Evolutionary conservation across 352 stramenopile genomes (phyloP).

Genomic region (Phytophthora cactorum): DNA sequence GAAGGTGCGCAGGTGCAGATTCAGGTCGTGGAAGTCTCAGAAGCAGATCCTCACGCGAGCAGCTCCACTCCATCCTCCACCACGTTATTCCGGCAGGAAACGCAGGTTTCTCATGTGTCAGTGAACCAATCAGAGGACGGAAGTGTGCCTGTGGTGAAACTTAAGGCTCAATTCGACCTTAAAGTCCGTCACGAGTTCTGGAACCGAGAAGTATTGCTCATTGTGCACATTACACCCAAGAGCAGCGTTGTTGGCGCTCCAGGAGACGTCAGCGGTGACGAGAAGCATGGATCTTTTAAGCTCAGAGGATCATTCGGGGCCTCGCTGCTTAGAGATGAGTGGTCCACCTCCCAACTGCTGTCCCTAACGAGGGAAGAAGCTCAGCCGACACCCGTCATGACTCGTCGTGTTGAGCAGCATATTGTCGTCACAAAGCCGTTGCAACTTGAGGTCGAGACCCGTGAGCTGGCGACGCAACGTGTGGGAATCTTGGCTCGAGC

Average conservation of each 20-base stretch:
- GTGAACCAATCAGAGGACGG: slow-evolving; percentile 10
- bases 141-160: slow-evolving; percentile 22
- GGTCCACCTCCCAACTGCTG: slow-evolving; percentile 43
- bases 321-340: slow-evolving; percentile 47
- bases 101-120: slow-evolving; percentile 46
- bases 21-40: slow-evolving; percentile 42
- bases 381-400: slow-evolving; percentile 46
- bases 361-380: slow-evolving; percentile 57
- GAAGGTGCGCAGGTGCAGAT: slow-evolving; percentile 59
- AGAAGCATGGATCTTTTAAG: slow-evolving; percentile 3
- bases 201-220: slow-evolving; percentile 58
- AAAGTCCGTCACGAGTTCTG: slow-evolving; percentile 69
- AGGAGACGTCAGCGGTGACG: not conserved
- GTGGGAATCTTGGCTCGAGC: slow-evolving; percentile 59
- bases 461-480: slow-evolving; percentile 39
- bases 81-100: slow-evolving; percentile 71
- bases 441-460: slow-evolving; percentile 63
- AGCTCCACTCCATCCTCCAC: slow-evolving; percentile 19
- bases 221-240: slow-evolving; percentile 54
- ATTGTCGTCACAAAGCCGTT: slow-evolving; percentile 63
- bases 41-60: slow-evolving; percentile 16
- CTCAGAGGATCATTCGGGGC: not conserved
- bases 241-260: slow-evolving; percentile 15
- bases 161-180: slow-evolving; percentile 61
- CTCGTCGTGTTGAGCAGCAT: slow-evolving; percentile 51